Conservation (phyloP, 345 rosid species). For the Lumnitzera racemosa region DNA sequence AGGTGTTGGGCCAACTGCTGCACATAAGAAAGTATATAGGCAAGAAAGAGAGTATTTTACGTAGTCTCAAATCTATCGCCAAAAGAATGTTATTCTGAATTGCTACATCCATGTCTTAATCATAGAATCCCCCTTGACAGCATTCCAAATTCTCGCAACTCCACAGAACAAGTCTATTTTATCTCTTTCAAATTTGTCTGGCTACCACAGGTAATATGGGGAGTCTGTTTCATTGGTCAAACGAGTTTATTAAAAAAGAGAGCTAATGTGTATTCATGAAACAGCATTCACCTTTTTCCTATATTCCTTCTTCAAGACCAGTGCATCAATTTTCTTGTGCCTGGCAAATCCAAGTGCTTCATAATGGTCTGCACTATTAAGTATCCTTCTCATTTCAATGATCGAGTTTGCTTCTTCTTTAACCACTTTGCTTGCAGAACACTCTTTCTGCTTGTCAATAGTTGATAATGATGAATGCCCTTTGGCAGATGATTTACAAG, state of each 20-base stretch:
- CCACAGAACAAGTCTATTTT: too few species aligned
- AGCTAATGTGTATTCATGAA: not conserved
- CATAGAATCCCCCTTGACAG: too few species aligned
- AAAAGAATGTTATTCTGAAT: too few species aligned
- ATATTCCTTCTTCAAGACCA: slow-evolving; percentile 72
- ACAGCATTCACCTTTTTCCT: slow-evolving; percentile 60
- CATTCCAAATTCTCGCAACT: too few species aligned
- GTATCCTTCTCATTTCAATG: slow-evolving; percentile 88
- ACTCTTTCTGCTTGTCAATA: slow-evolving; percentile 41
- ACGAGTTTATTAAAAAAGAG: not conserved
- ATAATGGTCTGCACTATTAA: slow-evolving; percentile 66
- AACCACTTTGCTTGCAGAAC: slow-evolving; percentile 33
- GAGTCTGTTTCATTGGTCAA: too few species aligned
- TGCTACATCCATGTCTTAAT: too few species aligned
- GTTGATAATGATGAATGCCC: slow-evolving; percentile 41
- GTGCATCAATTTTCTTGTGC: slow-evolving; percentile 53
- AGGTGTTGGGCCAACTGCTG: too few species aligned
- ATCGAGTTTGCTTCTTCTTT: slow-evolving; percentile 48
- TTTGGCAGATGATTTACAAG: slow-evolving; percentile 59
- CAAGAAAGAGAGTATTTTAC: too few species aligned
- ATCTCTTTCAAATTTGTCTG: too few species aligned
- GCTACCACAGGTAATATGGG: too few species aligned
- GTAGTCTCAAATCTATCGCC: too few species aligned
- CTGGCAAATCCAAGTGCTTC: slow-evolving; percentile 77
- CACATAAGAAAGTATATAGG: too few species aligned